phyloP scores from a whole-genome alignment of 176 grass and related monocot species.

The Zoysia pacifica region DNA sequence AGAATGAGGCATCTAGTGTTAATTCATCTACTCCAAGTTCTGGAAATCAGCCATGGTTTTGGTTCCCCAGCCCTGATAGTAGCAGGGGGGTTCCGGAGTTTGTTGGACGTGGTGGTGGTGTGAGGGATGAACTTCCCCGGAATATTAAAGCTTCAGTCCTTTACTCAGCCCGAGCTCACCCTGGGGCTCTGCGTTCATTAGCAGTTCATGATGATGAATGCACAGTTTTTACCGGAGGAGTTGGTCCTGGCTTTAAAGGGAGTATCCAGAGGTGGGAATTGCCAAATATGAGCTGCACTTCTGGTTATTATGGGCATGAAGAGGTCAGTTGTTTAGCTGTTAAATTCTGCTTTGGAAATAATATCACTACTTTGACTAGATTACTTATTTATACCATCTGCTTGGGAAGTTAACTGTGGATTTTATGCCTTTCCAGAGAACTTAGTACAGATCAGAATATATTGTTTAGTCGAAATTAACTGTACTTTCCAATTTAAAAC shows the following conservation, averaged over 20 bases:
- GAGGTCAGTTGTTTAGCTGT: conserved; percentile 61
- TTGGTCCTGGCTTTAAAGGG: conserved; percentile 93
- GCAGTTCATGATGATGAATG: conserved; percentile 76
- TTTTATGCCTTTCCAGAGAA: not conserved
- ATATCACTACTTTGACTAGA: too few species aligned
- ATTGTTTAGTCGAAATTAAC: not conserved
- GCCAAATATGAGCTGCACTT: conserved; percentile 78
- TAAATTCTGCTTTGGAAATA: too few species aligned
- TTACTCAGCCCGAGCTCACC: conserved; percentile 78
- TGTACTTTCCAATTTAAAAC: not conserved
- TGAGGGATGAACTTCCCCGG: conserved; percentile 65
- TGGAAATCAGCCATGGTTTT: conserved; percentile 75
- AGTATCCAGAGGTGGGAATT: conserved; percentile 95
- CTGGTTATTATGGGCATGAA: conserved; percentile 94
- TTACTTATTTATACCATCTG: not conserved
- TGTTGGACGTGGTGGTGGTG: conserved; percentile 66
- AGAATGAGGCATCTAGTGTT: conserved; percentile 43
- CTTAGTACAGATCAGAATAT: not conserved
- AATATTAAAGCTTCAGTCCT: conserved; percentile 86
- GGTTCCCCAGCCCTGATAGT: conserved; percentile 77
- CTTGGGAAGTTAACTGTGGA: not conserved
- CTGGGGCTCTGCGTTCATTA: conserved; percentile 74
- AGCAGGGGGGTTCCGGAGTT: conserved; percentile 61
- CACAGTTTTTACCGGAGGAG: conserved; percentile 86
- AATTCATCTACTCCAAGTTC: conserved; percentile 49